A percentile compares a stretch with the other conserved stretches of the same genome.
These are phyloP conservation scores for Phytopythium mirpurense DNA, from an alignment of 352 stramenopile species.

Conservation along the genomic window DNA sequence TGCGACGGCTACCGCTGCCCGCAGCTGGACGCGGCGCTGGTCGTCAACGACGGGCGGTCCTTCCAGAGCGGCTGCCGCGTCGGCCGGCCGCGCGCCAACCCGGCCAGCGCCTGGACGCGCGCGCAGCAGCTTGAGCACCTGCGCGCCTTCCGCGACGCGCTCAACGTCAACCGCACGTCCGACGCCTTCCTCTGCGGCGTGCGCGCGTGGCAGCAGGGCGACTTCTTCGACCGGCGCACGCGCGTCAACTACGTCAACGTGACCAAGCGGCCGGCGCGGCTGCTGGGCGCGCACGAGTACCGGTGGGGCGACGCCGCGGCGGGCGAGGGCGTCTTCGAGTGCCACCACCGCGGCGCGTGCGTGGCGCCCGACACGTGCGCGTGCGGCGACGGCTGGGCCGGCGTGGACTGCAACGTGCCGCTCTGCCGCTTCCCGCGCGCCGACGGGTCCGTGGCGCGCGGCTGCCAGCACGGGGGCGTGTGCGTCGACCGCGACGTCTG, in stretches of 20 bases:
- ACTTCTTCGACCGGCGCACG: conserved; percentile 80
- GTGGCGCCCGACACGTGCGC: conserved; percentile 89
- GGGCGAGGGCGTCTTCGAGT: conserved; percentile 94
- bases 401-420: conserved; percentile 93
- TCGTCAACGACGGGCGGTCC: conserved; percentile 89
- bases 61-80: conserved; percentile 93
- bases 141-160: conserved; percentile 40
- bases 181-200: conserved; percentile 83
- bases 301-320: conserved; percentile 30
- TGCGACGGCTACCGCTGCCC: conserved; percentile 72
- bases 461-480: conserved; percentile 91
- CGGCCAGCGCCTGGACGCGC: conserved; percentile 24
- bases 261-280: conserved; percentile 18
- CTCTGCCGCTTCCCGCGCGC: conserved; percentile 84
- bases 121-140: conserved; percentile 44
- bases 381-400: conserved; percentile 89
- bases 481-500: conserved; percentile 93
- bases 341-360: conserved; percentile 92
- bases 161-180: conserved; percentile 57
- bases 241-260: conserved; percentile 94
- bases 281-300: no score
- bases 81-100: conserved; percentile 56
- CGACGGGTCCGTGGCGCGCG: conserved; percentile 51
- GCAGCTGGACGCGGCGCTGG: conserved; percentile 82
- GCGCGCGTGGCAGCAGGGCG: conserved; percentile 88